Evolutionary conservation across 192 early-diverging fungal genomes (phyloP).

Genomic region (Backusella tuberculispora): DNA sequence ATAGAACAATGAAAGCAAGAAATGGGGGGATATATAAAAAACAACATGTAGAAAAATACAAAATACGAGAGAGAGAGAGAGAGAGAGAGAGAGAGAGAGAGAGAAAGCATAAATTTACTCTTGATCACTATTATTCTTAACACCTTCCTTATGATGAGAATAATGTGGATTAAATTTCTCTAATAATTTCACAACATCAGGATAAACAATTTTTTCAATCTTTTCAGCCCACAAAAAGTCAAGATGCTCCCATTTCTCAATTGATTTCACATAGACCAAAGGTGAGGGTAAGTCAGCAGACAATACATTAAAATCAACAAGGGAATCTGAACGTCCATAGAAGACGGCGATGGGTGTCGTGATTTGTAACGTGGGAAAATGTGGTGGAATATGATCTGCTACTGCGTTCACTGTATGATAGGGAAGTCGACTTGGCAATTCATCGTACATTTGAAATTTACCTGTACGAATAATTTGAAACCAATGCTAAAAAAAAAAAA

Average conservation of each 20-base stretch:
- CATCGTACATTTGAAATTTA: conserved; percentile 93
- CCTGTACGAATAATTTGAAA: conserved; percentile 93
- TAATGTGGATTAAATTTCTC: conserved; percentile 35
- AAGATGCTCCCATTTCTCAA: conserved; percentile 80
- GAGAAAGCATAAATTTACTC: too few relatives aligned
- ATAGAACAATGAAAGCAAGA: too few relatives aligned
- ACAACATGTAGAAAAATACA: too few relatives aligned
- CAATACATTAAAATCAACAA: conserved; percentile 73
- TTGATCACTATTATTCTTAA: conserved; percentile 8
- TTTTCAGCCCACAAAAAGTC: conserved; percentile 57
- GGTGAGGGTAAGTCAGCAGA: conserved; percentile 53
- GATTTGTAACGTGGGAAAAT: conserved; percentile 81
- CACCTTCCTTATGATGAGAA: neutral
- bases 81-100: too few relatives aligned
- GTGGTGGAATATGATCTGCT: conserved; percentile 65
- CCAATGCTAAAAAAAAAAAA: conserved; percentile 65
- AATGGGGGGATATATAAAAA: too few relatives aligned
- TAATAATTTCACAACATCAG: conserved; percentile 46
- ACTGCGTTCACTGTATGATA: conserved; percentile 46
- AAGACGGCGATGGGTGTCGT: conserved; percentile 88
- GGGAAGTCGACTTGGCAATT: conserved; percentile 66
- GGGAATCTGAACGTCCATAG: conserved; percentile 85
- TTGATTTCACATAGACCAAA: conserved; percentile 59
- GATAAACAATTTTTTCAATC: conserved; percentile 50
- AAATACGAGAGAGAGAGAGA: too few relatives aligned